These are phyloP conservation scores for Xylaria castorea DNA, from an alignment of 495 filamentous ascomycete species.

Conservation along the genomic window DNA sequence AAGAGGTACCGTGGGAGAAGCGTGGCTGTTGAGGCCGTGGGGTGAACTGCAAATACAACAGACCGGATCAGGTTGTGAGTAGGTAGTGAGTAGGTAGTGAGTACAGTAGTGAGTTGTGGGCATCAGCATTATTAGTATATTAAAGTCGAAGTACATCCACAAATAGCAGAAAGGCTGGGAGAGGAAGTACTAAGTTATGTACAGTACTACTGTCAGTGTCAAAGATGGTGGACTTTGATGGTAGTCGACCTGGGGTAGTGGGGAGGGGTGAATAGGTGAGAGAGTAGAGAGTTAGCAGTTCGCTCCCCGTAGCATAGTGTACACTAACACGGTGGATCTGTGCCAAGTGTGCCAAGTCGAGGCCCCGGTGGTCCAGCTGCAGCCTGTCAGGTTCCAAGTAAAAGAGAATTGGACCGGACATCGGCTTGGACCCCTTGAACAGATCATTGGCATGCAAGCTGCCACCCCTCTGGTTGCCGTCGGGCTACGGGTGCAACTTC, in stretches of 20 bases:
- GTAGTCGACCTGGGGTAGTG: slow-evolving; percentile 4
- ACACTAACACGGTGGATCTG: not conserved
- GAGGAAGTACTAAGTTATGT: slow-evolving; percentile 1
- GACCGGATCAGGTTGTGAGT: not conserved
- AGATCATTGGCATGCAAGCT: not conserved
- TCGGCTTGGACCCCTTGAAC: not conserved
- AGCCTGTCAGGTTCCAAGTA: slow-evolving; percentile 7
- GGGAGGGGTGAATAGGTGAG: not conserved
- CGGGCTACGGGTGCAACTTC: not conserved
- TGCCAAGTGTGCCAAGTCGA: not conserved
- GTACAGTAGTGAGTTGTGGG: slow-evolving; percentile 1
- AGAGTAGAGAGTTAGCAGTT: not conserved
- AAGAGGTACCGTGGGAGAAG: not conserved
- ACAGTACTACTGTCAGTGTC: not conserved
- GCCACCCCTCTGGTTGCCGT: not conserved
- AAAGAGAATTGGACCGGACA: slow-evolving; percentile 7
- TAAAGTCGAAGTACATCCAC: not conserved
- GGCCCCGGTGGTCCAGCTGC: not conserved
- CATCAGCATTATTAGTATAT: not conserved
- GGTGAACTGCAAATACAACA: not conserved
- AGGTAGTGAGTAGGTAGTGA: too few species aligned
- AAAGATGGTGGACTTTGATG: not conserved
- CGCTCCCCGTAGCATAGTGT: not conserved
- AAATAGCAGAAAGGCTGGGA: not conserved
- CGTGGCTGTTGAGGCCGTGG: not conserved